Conservation (phyloP, 2,329 filamentous ascomycete genomes). For the Cercospora berteroae region DNA sequence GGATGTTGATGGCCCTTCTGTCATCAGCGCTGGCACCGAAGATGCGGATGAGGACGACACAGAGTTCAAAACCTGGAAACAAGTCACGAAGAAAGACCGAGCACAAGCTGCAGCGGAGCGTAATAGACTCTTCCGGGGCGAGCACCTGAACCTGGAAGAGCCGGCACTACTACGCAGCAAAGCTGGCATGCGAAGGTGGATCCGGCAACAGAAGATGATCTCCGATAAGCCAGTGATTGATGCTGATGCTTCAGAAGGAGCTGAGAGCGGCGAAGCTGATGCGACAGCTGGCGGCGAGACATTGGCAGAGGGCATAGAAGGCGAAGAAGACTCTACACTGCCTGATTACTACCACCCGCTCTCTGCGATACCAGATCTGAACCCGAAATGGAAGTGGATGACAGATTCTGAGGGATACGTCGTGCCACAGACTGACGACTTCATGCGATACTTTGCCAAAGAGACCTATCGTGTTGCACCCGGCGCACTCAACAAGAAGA, state of each 20-base stretch:
- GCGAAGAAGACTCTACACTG: conserved; percentile 72
- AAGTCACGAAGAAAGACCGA: conserved; percentile 94
- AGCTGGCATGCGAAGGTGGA: conserved; percentile 83
- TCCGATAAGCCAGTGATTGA: conserved; percentile 37
- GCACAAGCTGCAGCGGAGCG: conserved; percentile 83
- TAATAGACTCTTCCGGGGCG: conserved; percentile 78
- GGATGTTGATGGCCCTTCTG: conserved; percentile 78
- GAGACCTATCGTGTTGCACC: conserved; percentile 74
- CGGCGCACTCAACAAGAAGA: conserved; percentile 71
- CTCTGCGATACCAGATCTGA: conserved; percentile 80
- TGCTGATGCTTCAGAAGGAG: conserved; percentile 45
- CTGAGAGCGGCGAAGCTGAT: conserved; percentile 47
- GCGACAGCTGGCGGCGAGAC: conserved; percentile 63
- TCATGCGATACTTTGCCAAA: conserved; percentile 70
- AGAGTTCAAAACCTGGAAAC: conserved; percentile 97
- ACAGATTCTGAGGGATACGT: conserved; percentile 87
- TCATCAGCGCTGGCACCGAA: conserved; percentile 66
- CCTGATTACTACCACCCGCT: conserved; percentile 94
- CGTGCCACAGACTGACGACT: conserved; percentile 83
- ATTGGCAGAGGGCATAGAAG: conserved; percentile 88
- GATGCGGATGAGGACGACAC: conserved; percentile 81
- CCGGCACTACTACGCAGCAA: conserved; percentile 82
- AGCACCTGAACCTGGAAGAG: conserved; percentile 81
- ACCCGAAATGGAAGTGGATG: conserved; percentile 75
- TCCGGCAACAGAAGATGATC: conserved; percentile 67